Evolutionary conservation across 345 rosid genomes (phyloP), one percentile per base, ranked within the genome.

Genomic region (Raphanus raphanistrum): DNA sequence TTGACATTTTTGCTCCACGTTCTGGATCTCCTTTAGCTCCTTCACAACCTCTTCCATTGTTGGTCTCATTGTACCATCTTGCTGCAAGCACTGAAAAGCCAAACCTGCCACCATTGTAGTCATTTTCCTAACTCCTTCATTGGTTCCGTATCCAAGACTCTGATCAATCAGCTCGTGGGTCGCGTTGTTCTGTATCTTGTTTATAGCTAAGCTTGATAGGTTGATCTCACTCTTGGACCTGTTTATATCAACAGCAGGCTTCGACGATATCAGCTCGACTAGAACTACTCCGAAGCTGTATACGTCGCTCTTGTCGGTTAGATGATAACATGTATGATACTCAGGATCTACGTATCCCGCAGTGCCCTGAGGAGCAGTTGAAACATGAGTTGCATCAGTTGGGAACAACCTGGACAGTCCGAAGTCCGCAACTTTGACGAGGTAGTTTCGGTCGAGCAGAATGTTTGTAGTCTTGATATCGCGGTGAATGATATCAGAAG

Each of bases 201-300:
- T 87, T 16, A 86, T 74, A 7, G 95, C 91, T 62, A 90, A 77
- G 76, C 80, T 85, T 4, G 95, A 83, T 81, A 90, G 72, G 63
- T 87, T 87, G 59, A 87, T 86, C 78, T 90, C 91, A 9, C 81
- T 66, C 80, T 79, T 86, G 63, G 82, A 68, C 73, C 92, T 86
- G 28, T 6, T 80, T 45, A 85, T 86, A 58, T 90, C 95, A n/a
- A 90, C 88, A 16, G 91, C 92, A 4, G 91, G 95, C 89, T 82
- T 81, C 2, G 91, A 90, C 0, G 91, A 85, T 54, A 87, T 63
- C 16, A 90, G 88, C 84, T 90, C 92, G 8, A 79, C 68, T 25
- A 90, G 84, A 8, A 90, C 92, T n/a, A 90, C 95, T 10, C 90
- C 92, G 28, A 90, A 90, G 82, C 95, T 90, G 41, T 87, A 90